Percentiles rank a stretch among this genome's conserved stretches.
These are phyloP conservation scores for Suillus subluteus DNA, from an alignment of 768 basidiomycete genomes.

Conservation along the genomic window DNA sequence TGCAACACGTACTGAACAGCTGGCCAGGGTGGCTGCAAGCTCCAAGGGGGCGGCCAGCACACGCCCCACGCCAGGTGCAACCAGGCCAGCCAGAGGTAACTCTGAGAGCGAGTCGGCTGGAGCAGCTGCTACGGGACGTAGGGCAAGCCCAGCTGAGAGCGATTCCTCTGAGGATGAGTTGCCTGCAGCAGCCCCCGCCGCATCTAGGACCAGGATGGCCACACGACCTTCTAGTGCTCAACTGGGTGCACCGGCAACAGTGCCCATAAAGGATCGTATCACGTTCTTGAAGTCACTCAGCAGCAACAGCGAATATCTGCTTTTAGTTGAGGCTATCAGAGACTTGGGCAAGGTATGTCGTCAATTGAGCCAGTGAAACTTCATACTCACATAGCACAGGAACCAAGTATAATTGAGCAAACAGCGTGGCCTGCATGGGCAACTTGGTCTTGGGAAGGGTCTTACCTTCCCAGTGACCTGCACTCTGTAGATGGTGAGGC, in stretches of 20 bases:
- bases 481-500: too few relatives aligned
- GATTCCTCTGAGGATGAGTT: not conserved
- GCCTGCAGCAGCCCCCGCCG: not conserved
- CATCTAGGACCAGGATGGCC: not conserved
- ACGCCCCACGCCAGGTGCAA: not conserved
- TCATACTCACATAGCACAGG: not conserved
- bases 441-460: too few relatives aligned
- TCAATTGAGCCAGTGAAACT: not conserved
- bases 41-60: not conserved
- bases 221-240: not conserved
- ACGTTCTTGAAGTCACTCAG: not conserved
- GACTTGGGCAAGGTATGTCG: not conserved
- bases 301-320: not conserved
- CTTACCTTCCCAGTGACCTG: too few relatives aligned
- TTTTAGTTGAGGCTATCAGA: not conserved
- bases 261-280: not conserved
- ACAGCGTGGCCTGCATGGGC: too few relatives aligned
- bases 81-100: not conserved
- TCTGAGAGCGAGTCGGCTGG: not conserved
- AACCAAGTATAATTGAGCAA: too few relatives aligned
- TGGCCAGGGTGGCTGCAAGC: not conserved
- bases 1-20: too few relatives aligned
- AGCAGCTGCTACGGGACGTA: not conserved
- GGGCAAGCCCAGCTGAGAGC: fast-evolving
- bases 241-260: not conserved